Percentiles rank a stretch among this genome's conserved stretches.
phyloP scores from a whole-genome alignment of 148 eudicot species.

The Vaccinium corymbosum region DNA sequence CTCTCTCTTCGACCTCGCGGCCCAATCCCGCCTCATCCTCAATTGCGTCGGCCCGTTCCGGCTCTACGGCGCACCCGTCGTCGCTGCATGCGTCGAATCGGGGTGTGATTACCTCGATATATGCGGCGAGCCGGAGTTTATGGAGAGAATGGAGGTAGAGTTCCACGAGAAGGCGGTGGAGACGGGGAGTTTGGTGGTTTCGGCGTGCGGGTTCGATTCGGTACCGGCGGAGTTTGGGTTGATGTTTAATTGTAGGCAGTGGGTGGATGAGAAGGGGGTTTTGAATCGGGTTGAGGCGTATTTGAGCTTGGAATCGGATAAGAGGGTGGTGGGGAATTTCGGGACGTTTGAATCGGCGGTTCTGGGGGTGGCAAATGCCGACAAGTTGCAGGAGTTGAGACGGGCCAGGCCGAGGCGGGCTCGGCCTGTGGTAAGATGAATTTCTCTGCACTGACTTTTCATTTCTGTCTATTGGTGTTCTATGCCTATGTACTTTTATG shows the following conservation, averaged over 20 bases:
- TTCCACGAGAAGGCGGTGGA: constrained; percentile 49
- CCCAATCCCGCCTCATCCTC: constrained; percentile 46
- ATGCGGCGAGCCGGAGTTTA: constrained; percentile 86
- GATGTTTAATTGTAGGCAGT: constrained; percentile 53
- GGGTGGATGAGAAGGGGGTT: constrained; percentile 31
- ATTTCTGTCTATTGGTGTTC: background rate
- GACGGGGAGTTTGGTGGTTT: constrained; percentile 60
- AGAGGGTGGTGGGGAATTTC: constrained; percentile 63
- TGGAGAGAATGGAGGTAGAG: constrained; percentile 65
- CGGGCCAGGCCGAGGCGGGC: constrained; percentile 52
- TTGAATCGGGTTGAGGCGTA: constrained; percentile 64
- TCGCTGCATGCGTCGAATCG: constrained; percentile 54
- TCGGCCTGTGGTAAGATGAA: constrained; percentile 48
- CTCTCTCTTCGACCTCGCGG: constrained; percentile 45
- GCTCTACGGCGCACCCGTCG: constrained; percentile 54
- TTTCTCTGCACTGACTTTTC: background rate
- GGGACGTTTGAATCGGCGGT: constrained; percentile 85
- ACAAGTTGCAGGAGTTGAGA: constrained; percentile 44
- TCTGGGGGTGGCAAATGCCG: constrained; percentile 76
- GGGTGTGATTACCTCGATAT: constrained; percentile 82
- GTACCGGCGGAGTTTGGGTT: constrained; percentile 82
- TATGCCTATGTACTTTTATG: background rate
- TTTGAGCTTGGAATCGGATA: constrained; percentile 67
- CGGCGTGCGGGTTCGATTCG: constrained; percentile 90
- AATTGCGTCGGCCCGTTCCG: constrained; percentile 90